phyloP scores from a whole-genome alignment of 306 rosid species.

The Lathyrus sativus region DNA sequence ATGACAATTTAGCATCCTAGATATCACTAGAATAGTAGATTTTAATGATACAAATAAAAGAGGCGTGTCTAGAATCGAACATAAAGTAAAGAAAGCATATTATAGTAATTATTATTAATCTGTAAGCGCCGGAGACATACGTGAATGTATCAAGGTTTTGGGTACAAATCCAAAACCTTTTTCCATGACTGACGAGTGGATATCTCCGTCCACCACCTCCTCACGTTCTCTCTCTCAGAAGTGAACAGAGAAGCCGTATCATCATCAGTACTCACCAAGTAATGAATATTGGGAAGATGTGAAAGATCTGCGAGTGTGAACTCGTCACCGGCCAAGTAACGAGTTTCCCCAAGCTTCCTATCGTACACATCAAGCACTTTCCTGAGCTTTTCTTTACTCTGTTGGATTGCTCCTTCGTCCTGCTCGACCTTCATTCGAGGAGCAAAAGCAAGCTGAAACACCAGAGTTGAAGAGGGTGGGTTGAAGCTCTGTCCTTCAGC shows the following conservation, averaged over 20 bases:
- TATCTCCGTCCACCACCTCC: constrained; percentile 86
- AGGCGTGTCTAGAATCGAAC: neutral
- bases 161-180: constrained; percentile 59
- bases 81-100: neutral
- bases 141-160: constrained; percentile 1
- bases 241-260: constrained; percentile 45
- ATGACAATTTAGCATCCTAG: too few species aligned
- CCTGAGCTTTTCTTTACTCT: constrained; percentile 56
- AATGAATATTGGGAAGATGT: constrained; percentile 79
- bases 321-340: constrained; percentile 70
- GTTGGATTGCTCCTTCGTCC: constrained; percentile 52
- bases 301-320: constrained; percentile 89
- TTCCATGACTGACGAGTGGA: constrained; percentile 71
- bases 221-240: constrained; percentile 55
- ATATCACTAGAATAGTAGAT: too few species aligned
- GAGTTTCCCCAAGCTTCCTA: constrained; percentile 56
- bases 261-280: constrained; percentile 46
- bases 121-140: neutral
- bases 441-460: constrained; percentile 82
- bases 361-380: constrained; percentile 80
- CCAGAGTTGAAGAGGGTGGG: constrained; percentile 65
- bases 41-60: neutral
- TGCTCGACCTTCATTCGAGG: constrained; percentile 79
- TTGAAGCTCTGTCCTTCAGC: constrained; percentile 82
- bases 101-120: neutral